phyloP scores from a whole-genome alignment of 2,329 filamentous ascomycete species.

The Claviceps arundinis region DNA sequence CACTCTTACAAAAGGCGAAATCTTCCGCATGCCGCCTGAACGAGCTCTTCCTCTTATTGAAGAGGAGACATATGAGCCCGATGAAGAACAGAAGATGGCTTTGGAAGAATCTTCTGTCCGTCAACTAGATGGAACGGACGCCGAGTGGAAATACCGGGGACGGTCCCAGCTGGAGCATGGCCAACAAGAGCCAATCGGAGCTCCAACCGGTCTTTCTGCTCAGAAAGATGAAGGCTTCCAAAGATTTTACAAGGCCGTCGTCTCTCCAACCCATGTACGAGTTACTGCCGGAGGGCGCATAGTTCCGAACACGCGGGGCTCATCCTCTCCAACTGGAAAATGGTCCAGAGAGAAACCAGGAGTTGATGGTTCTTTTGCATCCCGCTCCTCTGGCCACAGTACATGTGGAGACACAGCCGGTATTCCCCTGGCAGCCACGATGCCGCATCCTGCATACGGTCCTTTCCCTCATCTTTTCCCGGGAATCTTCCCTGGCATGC shows the following conservation, averaged over 20 bases:
- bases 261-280: slow-evolving; percentile 52
- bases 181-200: slow-evolving; percentile 34
- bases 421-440: slow-evolving; percentile 4
- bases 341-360: slow-evolving; percentile 28
- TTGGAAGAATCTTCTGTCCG: slow-evolving; percentile 12
- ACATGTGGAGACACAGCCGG: slow-evolving; percentile 2
- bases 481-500: slow-evolving; percentile 17
- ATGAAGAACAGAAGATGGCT: slow-evolving; percentile 1
- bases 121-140: slow-evolving; percentile 27
- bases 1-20: slow-evolving; percentile 14
- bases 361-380: slow-evolving; percentile 11
- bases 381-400: slow-evolving; percentile 10
- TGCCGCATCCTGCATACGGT: slow-evolving; percentile 16
- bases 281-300: slow-evolving; percentile 56
- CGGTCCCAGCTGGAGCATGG: slow-evolving; percentile 30
- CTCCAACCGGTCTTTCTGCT: slow-evolving; percentile 36
- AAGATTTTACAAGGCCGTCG: slow-evolving; percentile 54
- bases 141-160: slow-evolving; percentile 32
- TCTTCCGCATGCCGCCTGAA: slow-evolving; percentile 17
- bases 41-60: slow-evolving; percentile 17
- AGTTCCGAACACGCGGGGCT: slow-evolving; percentile 47
- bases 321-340: slow-evolving; percentile 39
- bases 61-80: slow-evolving; percentile 15
- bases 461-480: slow-evolving; percentile 19
- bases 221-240: slow-evolving; percentile 54